A percentile compares a stretch with the other conserved stretches of the same genome.
These are phyloP conservation scores for Graphiopsis chlorocephala DNA, from an alignment of 2,329 filamentous ascomycete genomes.

Conservation along the genomic window DNA sequence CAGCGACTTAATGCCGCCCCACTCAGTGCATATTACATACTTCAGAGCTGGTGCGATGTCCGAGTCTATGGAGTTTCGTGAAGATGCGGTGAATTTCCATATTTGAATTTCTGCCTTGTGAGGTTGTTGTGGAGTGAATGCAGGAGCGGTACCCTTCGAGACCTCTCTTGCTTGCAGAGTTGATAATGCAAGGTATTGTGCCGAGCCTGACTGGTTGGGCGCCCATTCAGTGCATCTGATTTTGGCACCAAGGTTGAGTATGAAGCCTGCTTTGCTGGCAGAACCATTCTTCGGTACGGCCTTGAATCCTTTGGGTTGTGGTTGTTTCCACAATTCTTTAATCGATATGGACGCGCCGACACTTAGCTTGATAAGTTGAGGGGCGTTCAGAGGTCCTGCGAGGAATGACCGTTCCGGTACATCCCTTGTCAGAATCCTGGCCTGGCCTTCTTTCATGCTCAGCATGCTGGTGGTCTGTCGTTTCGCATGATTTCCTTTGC, in stretches of 20 bases:
- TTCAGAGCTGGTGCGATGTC: constrained; percentile 44
- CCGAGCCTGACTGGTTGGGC: constrained; percentile 40
- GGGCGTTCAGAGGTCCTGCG: constrained; percentile 49
- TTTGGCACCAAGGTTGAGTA: constrained; percentile 55
- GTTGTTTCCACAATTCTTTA: constrained; percentile 39
- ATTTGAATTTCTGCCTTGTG: constrained; percentile 56
- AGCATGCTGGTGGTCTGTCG: constrained; percentile 42
- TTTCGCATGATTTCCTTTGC: constrained; percentile 41
- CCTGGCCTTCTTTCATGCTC: constrained; percentile 38
- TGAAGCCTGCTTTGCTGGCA: constrained; percentile 42
- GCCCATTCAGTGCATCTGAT: constrained; percentile 51
- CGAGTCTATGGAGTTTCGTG: constrained; percentile 43
- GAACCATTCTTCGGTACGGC: not conserved
- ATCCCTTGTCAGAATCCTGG: constrained; percentile 29
- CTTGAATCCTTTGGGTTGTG: not conserved
- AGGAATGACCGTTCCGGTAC: constrained; percentile 38
- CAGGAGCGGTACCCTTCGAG: constrained; percentile 34
- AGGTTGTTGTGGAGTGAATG: constrained; percentile 50
- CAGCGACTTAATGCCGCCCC: constrained; percentile 55
- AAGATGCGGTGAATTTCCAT: constrained; percentile 52
- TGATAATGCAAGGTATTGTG: constrained; percentile 56
- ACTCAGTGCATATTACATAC: constrained; percentile 55
- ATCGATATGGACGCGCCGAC: constrained; percentile 45
- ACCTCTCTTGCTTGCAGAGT: constrained; percentile 6
- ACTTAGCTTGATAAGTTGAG: constrained; percentile 43